Conservation (phyloP, 2,329 filamentous ascomycete genomes). For the Fusarium globosum region DNA sequence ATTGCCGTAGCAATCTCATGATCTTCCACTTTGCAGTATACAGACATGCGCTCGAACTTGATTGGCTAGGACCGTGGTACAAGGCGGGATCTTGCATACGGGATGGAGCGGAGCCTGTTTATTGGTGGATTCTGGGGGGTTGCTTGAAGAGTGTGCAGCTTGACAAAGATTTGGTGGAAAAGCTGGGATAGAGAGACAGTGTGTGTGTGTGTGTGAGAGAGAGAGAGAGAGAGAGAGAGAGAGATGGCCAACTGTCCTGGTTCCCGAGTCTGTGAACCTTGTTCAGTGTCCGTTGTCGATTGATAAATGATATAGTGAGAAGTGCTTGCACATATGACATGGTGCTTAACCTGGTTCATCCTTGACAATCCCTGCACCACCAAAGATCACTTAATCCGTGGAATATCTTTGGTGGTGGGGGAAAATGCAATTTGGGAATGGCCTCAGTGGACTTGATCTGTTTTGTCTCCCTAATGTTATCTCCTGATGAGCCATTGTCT, state of each 20-base stretch:
- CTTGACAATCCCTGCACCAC: not conserved
- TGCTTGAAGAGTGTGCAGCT: not conserved
- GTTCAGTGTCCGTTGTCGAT: too few species aligned
- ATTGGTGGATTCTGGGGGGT: not conserved
- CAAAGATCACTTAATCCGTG: not conserved
- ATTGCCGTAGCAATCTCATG: conserved; percentile 22
- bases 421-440: not conserved
- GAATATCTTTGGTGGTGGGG: too few species aligned
- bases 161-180: not conserved
- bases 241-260: too few species aligned
- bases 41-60: not conserved
- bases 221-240: not conserved
- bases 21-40: conserved; percentile 22
- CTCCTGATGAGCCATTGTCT: not conserved
- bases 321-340: not conserved
- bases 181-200: not conserved
- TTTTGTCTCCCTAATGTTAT: too few species aligned
- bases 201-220: not conserved
- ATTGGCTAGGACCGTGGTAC: conserved; percentile 3
- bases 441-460: not conserved
- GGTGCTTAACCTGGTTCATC: not conserved
- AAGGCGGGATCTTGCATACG: conserved; percentile 24
- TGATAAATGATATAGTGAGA: not conserved
- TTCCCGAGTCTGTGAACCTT: not conserved
- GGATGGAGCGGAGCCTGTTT: conserved; percentile 5